phyloP scores from a whole-genome alignment of 345 rosid genomes.

The Atalantia buxifolia region DNA sequence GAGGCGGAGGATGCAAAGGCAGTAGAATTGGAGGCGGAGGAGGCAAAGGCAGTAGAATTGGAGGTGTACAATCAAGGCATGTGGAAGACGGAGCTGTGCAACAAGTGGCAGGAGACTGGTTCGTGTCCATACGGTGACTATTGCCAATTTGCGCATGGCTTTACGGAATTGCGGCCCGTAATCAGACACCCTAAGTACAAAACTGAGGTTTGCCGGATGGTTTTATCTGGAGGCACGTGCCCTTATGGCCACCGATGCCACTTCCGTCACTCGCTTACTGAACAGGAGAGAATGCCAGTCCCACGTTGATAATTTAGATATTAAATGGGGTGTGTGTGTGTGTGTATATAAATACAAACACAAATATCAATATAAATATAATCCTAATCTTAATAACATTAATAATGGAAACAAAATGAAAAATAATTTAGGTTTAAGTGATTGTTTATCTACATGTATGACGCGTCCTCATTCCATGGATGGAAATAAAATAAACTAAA shows the following conservation, averaged over 20 bases:
- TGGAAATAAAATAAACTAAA: neutral
- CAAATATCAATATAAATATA: neutral
- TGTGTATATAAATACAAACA: too few relatives aligned
- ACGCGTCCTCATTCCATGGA: neutral
- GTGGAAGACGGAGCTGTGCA: slow-evolving; percentile 90
- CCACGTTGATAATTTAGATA: slow-evolving; percentile 22
- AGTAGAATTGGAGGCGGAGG: slow-evolving; percentile 55
- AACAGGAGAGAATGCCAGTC: slow-evolving; percentile 48
- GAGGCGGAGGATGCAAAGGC: slow-evolving; percentile 40
- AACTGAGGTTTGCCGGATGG: slow-evolving; percentile 81
- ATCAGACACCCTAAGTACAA: slow-evolving; percentile 92
- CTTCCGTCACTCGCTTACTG: slow-evolving; percentile 87
- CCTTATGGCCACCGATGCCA: slow-evolving; percentile 97
- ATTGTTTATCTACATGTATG: neutral
- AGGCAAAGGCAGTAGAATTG: slow-evolving; percentile 44
- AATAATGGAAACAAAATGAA: neutral
- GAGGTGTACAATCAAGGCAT: slow-evolving; percentile 82
- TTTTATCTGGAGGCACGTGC: slow-evolving; percentile 60
- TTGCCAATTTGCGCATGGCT: slow-evolving; percentile 91
- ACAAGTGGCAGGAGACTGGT: slow-evolving; percentile 98
- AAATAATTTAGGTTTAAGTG: neutral
- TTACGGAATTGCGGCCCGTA: slow-evolving; percentile 79
- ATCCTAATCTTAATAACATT: neutral
- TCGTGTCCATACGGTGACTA: slow-evolving; percentile 67
- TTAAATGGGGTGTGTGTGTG: neutral